A percentile compares a stretch with the other conserved stretches of the same genome.
Evolutionary conservation across 2,329 filamentous ascomycete genomes (phyloP).

Genomic region (Xylariaceae sp.): DNA sequence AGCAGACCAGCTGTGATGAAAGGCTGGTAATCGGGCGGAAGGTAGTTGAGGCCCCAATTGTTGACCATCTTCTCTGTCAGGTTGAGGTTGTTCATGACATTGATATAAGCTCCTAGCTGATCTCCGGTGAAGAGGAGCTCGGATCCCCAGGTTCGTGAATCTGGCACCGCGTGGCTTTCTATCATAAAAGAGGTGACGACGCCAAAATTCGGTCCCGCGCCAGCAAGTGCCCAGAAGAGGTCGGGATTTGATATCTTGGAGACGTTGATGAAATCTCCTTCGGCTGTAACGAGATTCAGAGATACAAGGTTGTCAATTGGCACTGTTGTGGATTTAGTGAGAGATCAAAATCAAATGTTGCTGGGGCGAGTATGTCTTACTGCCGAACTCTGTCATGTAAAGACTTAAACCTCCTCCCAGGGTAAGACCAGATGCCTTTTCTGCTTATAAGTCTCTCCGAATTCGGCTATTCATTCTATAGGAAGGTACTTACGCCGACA

Average conservation of each 20-base stretch:
- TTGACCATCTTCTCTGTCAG: slow-evolving; percentile 1
- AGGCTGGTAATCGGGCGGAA: background rate
- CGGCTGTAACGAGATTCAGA: background rate
- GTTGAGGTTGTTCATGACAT: background rate
- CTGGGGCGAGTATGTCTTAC: background rate
- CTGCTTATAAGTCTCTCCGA: background rate
- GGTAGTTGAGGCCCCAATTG: background rate
- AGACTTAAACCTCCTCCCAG: background rate
- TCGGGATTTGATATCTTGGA: background rate
- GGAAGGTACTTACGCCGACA: background rate
- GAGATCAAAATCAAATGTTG: background rate
- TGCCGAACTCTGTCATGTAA: slow-evolving; percentile 1
- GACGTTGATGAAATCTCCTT: background rate
- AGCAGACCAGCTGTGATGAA: background rate
- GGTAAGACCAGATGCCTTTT: background rate
- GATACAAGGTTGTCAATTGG: background rate
- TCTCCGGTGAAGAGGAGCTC: background rate
- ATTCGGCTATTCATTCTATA: background rate
- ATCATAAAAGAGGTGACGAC: background rate
- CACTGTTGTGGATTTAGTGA: background rate
- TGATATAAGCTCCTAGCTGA: background rate
- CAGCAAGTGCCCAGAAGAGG: background rate
- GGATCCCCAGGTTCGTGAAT: background rate
- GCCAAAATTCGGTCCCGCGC: slow-evolving; percentile 1
- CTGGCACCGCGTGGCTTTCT: background rate